Evolutionary conservation across 2,329 filamentous ascomycete genomes (phyloP).

Genomic region (Acephala macrosclerotiorum): DNA sequence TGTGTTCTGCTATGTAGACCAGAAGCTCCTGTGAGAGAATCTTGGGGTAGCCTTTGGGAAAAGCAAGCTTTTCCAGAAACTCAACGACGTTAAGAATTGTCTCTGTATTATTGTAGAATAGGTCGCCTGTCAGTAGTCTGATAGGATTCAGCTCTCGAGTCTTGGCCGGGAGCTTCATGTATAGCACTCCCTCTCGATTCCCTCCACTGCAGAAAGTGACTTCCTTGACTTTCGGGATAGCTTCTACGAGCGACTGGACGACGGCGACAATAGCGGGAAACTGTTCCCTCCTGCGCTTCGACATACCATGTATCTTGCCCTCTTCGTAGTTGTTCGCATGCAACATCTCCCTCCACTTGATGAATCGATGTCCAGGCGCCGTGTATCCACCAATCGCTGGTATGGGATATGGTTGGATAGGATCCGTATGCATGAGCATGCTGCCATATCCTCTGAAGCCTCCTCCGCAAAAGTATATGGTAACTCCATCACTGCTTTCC

Average conservation of each 20-base stretch:
- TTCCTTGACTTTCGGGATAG: constrained; percentile 73
- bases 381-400: constrained; percentile 82
- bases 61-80: constrained; percentile 20
- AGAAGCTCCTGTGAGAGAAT: constrained; percentile 53
- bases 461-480: constrained; percentile 86
- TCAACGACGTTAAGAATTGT: constrained; percentile 46
- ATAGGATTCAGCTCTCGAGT: constrained; percentile 73
- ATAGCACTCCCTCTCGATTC: constrained; percentile 83
- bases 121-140: constrained; percentile 44
- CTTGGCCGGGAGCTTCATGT: constrained; percentile 68
- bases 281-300: constrained; percentile 78
- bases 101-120: constrained; percentile 38
- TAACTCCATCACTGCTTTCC: constrained; percentile 55
- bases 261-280: constrained; percentile 85
- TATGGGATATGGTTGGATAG: constrained; percentile 80
- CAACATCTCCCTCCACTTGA: constrained; percentile 58
- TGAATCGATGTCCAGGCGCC: constrained; percentile 68
- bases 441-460: constrained; percentile 93
- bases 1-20: constrained; percentile 55
- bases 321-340: constrained; percentile 56
- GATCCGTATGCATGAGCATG: constrained; percentile 81
- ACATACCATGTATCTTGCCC: constrained; percentile 77
- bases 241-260: constrained; percentile 75
- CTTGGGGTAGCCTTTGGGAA: constrained; percentile 39
- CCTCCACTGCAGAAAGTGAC: constrained; percentile 89